Base-by-base conservation (phyloP, 345 rosid species). In the Gossypium rotundifolium region DNA sequence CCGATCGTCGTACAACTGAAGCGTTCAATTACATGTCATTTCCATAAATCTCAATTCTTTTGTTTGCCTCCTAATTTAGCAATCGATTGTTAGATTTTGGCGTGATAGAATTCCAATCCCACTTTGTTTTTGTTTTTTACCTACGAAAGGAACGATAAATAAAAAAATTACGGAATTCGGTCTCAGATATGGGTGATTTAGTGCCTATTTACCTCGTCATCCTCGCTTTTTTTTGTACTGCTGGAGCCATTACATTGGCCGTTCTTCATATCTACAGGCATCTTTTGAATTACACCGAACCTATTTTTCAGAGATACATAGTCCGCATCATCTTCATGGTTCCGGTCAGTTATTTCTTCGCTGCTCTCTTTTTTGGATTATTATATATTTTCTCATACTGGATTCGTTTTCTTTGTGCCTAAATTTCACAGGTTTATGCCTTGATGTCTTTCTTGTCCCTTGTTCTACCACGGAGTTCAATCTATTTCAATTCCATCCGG, bases 241-340 rank as follows among this genome's bases (percentile, higher is more conserved):
- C 23, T 5, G 96, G 89, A 67, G 92, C 99, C 49, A 90, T 88
- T 72, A 82, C 86, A 33, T 79, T 93, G 88, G 93, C 97, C 14
- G 74, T 90, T 63, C 80, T 81, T 65, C 97, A 95, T 77, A 91
- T 95, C 65, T 95, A 93, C 84, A 82, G 88, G 78, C 99, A 95
- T 77, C 89, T 95, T 4, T 73, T 86, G 82, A 95, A 95, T 79
- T 95, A 95, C 69, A 93, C 98, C 0, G 97, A 95, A 80, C 99
- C 99, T 76, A 90, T 88, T 77, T 93, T 91, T 57, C 99, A 95
- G 90, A 88, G 97, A 88, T 95, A 77, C 70, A 93, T 93, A 22
- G 99, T 95, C 12, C 97, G 98, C 75, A 95, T 95, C 64, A 87
- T 95, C 79, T 91, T 93, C 72, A 95, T 95, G 98, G 99, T 95